Evolutionary conservation across 768 basidiomycete genomes (phyloP).

Genomic region (Mycena maculata): DNA sequence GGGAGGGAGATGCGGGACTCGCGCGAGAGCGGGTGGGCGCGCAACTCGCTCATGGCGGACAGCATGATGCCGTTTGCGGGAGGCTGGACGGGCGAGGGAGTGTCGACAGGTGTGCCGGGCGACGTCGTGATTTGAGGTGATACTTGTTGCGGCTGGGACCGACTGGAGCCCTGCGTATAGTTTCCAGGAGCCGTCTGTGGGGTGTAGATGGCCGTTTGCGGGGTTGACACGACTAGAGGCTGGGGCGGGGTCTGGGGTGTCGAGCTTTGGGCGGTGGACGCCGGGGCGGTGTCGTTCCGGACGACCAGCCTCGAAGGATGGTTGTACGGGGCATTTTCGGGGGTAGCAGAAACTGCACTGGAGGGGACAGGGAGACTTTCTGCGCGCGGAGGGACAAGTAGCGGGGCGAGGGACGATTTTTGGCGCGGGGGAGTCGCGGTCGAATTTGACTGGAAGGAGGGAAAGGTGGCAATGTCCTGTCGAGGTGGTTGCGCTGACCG

Average conservation of each 20-base stretch:
- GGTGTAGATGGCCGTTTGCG: conserved; percentile 34
- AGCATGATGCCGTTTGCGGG: conserved; percentile 45
- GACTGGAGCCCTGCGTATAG: conserved; percentile 35
- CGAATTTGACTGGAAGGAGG: conserved; percentile 42
- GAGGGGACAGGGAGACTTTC: conserved; percentile 49
- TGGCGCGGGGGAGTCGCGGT: conserved; percentile 38
- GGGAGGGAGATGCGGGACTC: conserved; percentile 79
- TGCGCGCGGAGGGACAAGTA: conserved; percentile 52
- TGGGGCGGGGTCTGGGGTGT: conserved; percentile 13
- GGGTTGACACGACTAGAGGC: conserved; percentile 25
- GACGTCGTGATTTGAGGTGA: conserved; percentile 24
- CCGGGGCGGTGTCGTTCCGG: conserved; percentile 21
- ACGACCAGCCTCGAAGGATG: background rate
- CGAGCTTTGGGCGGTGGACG: conserved; percentile 24
- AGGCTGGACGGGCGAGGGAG: conserved; percentile 23
- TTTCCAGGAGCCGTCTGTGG: conserved; percentile 20
- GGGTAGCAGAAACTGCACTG: conserved; percentile 45
- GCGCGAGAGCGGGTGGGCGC: conserved; percentile 56
- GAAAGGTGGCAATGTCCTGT: conserved; percentile 36
- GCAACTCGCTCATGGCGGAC: conserved; percentile 47
- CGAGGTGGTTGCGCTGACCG: conserved; percentile 27
- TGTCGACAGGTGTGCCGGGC: conserved; percentile 30
- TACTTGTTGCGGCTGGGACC: conserved; percentile 18
- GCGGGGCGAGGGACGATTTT: conserved; percentile 52
- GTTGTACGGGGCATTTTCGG: conserved; percentile 46